phyloP scores from a whole-genome alignment of 768 basidiomycete genomes.

The Baorangia bicolor region DNA sequence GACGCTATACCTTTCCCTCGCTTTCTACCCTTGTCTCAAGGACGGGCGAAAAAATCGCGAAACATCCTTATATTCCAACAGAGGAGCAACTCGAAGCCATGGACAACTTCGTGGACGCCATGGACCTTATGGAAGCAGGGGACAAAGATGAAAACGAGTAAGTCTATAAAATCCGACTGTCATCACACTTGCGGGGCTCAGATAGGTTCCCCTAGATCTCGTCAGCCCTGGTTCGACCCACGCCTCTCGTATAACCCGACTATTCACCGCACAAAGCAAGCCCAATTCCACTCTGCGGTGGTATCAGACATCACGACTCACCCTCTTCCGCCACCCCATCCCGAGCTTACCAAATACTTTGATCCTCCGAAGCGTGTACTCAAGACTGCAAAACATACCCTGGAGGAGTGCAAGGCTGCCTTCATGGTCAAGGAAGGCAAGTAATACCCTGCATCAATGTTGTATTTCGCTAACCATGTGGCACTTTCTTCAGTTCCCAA shows the following conservation, averaged over 20 bases:
- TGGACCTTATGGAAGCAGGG: slow-evolving; percentile 81
- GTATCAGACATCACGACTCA: slow-evolving; percentile 68
- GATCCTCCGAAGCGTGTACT: slow-evolving; percentile 69
- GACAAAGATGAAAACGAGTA: slow-evolving; percentile 79
- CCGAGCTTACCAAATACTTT: slow-evolving; percentile 81
- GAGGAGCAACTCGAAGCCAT: slow-evolving; percentile 75
- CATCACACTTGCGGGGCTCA: slow-evolving; percentile 1
- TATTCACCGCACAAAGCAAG: slow-evolving; percentile 89
- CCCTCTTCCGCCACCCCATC: slow-evolving; percentile 84
- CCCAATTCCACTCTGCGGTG: slow-evolving; percentile 85
- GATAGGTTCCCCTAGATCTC: slow-evolving; percentile 43
- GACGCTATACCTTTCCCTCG: slow-evolving; percentile 84
- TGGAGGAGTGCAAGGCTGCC: slow-evolving; percentile 58
- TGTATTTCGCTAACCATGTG: neutral
- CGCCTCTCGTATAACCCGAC: slow-evolving; percentile 83
- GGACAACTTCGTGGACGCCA: slow-evolving; percentile 82
- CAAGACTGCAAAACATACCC: slow-evolving; percentile 54
- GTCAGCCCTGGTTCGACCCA: slow-evolving; percentile 74
- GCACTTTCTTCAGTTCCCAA: slow-evolving; percentile 53
- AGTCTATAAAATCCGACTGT: slow-evolving; percentile 12
- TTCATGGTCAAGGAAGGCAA: slow-evolving; percentile 82
- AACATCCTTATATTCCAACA: slow-evolving; percentile 84
- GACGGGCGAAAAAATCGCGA: slow-evolving; percentile 67
- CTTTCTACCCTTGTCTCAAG: slow-evolving; percentile 71
- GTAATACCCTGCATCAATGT: slow-evolving; percentile 10